phyloP scores from a whole-genome alignment of 306 rosid species.

The Prunus padus region DNA sequence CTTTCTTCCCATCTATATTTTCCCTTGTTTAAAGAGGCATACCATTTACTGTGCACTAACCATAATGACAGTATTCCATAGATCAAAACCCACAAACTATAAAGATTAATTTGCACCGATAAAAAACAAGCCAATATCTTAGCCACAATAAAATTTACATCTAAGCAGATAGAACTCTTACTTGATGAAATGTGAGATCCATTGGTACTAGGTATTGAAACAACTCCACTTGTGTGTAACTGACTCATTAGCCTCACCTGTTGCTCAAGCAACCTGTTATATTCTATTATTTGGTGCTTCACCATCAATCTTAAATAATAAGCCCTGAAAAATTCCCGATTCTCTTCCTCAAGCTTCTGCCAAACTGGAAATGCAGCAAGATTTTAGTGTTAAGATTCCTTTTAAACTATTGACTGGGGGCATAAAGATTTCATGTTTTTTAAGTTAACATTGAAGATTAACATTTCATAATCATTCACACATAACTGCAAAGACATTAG shows the following conservation, averaged over 20 bases:
- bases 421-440: background rate
- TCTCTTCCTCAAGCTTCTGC: conserved; percentile 95
- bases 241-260: conserved; percentile 68
- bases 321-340: conserved; percentile 82
- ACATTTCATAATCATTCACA: background rate
- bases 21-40: background rate
- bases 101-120: background rate
- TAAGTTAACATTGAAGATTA: background rate
- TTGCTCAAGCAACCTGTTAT: conserved; percentile 78
- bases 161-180: conserved; percentile 31
- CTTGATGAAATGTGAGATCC: conserved; percentile 64
- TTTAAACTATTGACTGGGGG: background rate
- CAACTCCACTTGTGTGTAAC: conserved; percentile 48
- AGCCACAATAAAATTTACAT: background rate
- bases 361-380: conserved; percentile 60
- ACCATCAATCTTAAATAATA: conserved; percentile 78
- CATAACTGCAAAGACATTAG: background rate
- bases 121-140: background rate
- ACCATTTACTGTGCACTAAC: background rate
- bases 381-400: background rate
- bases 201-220: conserved; percentile 59
- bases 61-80: background rate
- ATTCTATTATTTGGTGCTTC: conserved; percentile 80
- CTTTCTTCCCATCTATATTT: background rate
- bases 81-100: background rate